These are phyloP conservation scores for Fragilariopsis cylindrus DNA, from an alignment of 108 stramenopile genomes.

Conservation along the genomic window DNA sequence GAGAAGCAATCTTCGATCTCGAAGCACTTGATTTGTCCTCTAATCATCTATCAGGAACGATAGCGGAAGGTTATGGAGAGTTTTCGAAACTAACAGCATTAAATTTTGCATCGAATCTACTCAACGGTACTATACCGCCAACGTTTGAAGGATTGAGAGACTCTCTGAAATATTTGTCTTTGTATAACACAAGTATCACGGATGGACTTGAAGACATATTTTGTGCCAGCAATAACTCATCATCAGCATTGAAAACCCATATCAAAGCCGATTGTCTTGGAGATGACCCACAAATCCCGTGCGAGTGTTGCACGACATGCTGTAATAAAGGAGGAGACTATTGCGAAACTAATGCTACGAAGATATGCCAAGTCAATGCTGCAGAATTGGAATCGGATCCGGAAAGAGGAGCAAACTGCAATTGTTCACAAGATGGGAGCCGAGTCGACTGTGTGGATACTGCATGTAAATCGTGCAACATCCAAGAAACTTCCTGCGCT, in stretches of 20 bases:
- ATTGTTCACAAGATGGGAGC: not conserved
- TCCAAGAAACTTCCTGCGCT: not conserved
- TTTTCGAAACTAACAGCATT: not conserved
- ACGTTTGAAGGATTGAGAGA: too few relatives aligned
- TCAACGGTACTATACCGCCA: too few relatives aligned
- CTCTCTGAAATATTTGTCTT: not conserved
- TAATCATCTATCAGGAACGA: not conserved
- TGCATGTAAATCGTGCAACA: constrained; percentile 2
- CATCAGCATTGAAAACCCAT: not conserved
- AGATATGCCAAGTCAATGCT: not conserved
- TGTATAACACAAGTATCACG: not conserved
- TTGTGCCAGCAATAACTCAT: not conserved
- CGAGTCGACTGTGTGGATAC: not conserved
- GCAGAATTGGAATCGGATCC: not conserved
- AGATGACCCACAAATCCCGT: not conserved
- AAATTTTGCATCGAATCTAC: too few relatives aligned
- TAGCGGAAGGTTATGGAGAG: not conserved
- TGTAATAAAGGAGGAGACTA: not conserved
- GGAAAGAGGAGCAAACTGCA: not conserved
- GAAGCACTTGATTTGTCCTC: not conserved
- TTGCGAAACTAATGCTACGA: not conserved
- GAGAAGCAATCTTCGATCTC: not conserved
- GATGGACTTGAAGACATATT: not conserved
- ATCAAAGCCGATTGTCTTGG: not conserved
- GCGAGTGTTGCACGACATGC: not conserved